A percentile compares a stretch with the other conserved stretches of the same genome.
phyloP scores from a whole-genome alignment of 306 rosid species.

The Ziziphus jujuba region DNA sequence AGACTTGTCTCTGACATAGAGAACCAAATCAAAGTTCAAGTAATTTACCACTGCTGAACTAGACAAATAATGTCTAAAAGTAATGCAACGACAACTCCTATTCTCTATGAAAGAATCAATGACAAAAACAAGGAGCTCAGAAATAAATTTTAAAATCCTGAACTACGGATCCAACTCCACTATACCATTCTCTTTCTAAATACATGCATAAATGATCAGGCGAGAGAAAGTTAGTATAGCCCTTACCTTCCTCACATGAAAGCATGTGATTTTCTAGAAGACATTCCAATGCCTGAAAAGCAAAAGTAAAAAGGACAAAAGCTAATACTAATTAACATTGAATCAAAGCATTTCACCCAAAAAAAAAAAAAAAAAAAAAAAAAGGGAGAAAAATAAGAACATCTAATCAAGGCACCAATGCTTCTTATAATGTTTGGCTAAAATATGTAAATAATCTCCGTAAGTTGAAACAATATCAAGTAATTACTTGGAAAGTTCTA shows the following conservation, averaged over 20 bases:
- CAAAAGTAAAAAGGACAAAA: not conserved
- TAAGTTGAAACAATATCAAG: too few species aligned
- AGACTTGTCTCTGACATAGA: constrained; percentile 69
- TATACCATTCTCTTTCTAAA: not conserved
- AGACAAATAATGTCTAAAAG: too few species aligned
- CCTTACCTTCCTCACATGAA: constrained; percentile 80
- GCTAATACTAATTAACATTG: not conserved
- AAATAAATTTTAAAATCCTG: not conserved
- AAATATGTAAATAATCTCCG: too few species aligned
- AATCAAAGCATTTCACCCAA: too few species aligned
- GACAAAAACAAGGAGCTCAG: too few species aligned
- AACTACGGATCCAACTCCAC: not conserved
- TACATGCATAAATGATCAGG: constrained; percentile 13
- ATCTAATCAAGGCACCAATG: not conserved
- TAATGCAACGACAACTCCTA: too few species aligned
- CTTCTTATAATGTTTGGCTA: too few species aligned
- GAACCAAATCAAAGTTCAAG: constrained; percentile 22
- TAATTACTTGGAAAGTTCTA: too few species aligned
- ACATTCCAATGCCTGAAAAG: constrained; percentile 89
- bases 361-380: too few species aligned
- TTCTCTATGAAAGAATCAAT: too few species aligned
- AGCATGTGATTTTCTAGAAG: constrained; percentile 97
- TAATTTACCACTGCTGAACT: not conserved
- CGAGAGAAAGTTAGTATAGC: constrained; percentile 15
- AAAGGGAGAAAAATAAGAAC: too few species aligned